These are phyloP conservation scores for Penstemon barbatus DNA, from an alignment of 257 asterid species.

Conservation along the genomic window DNA sequence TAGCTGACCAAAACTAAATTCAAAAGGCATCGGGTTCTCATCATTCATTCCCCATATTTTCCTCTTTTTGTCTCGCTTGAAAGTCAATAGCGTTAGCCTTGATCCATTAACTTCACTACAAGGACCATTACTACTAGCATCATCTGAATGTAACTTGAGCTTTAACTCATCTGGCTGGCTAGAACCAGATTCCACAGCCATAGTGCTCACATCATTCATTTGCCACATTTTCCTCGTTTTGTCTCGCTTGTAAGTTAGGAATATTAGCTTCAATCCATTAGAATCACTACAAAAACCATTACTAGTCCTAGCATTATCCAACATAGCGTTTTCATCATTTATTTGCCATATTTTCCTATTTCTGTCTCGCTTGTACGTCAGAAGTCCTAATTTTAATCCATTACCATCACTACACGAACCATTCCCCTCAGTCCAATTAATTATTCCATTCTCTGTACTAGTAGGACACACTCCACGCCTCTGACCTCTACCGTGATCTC, in stretches of 20 bases:
- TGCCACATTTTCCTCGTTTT: constrained; percentile 13
- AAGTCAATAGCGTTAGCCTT: background rate
- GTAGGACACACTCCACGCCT: constrained; percentile 30
- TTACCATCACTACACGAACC: constrained; percentile 21
- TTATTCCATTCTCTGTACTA: constrained; percentile 29
- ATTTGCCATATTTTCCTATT: constrained; percentile 38
- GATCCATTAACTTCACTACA: background rate
- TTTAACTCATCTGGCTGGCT: background rate
- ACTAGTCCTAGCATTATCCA: constrained; percentile 2
- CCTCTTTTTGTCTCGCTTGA: constrained; percentile 19
- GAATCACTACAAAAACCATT: constrained; percentile 22
- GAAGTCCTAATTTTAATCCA: constrained; percentile 24
- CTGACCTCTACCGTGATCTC: constrained; percentile 31
- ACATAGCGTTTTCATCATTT: constrained; percentile 11
- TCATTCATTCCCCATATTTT: background rate
- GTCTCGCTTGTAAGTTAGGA: constrained; percentile 12
- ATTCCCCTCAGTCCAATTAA: constrained; percentile 28
- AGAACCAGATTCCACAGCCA: background rate
- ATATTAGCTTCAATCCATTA: background rate
- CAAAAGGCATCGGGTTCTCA: background rate
- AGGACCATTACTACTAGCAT: background rate
- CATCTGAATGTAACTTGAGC: constrained; percentile 1
- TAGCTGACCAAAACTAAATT: background rate
- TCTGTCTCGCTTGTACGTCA: constrained; percentile 45
- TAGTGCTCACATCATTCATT: background rate